Conservation (phyloP, 306 rosid species). For the Albizia julibrissin region DNA sequence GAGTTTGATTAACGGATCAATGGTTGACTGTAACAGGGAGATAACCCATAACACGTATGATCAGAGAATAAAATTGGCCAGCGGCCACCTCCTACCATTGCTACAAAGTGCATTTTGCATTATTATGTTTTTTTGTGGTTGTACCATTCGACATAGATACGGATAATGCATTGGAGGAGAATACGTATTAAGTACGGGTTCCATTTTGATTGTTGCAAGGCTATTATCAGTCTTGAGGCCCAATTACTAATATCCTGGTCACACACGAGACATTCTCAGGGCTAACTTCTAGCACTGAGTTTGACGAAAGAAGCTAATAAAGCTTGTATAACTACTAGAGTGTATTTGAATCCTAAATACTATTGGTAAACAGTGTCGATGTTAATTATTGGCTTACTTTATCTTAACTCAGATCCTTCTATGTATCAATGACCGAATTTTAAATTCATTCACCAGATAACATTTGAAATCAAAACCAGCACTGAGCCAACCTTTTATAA, state of each 20-base stretch:
- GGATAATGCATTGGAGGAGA: background rate
- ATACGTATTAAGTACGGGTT: too few relatives aligned
- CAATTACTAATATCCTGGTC: background rate
- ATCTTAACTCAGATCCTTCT: background rate
- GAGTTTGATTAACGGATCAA: constrained; percentile 21
- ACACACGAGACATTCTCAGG: background rate
- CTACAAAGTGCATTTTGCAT: background rate
- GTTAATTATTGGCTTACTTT: background rate
- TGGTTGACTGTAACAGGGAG: background rate
- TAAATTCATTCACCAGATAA: background rate
- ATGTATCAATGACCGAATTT: background rate
- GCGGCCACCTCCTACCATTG: background rate
- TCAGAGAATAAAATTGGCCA: background rate
- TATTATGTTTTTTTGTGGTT: background rate
- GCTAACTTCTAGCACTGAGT: background rate
- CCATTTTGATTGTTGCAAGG: too few relatives aligned
- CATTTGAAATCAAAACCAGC: background rate
- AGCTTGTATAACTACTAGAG: background rate
- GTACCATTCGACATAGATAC: background rate
- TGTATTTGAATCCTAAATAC: background rate
- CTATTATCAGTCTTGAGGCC: background rate
- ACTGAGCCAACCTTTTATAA: background rate
- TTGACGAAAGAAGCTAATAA: background rate
- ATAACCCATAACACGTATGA: background rate
- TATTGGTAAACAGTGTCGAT: background rate